Percentiles rank a stretch among this genome's conserved stretches.
These are phyloP conservation scores for Paracorniculantispora psalliotae DNA, from an alignment of 2,329 filamentous ascomycete genomes.

Conservation along the genomic window DNA sequence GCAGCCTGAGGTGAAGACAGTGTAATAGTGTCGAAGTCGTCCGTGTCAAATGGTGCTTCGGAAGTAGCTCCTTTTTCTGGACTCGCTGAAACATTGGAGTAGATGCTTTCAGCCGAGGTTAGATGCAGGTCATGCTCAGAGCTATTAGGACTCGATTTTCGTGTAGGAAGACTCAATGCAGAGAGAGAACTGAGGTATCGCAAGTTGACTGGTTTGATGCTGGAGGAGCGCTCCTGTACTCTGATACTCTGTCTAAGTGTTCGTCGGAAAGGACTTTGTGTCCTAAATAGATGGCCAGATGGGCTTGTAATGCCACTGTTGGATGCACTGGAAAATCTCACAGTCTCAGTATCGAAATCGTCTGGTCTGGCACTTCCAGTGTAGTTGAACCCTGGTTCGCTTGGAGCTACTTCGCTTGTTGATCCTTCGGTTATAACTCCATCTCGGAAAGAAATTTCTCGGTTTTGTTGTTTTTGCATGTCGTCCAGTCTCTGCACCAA, in stretches of 20 bases:
- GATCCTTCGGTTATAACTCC: not conserved
- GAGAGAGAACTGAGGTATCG: constrained; percentile 38
- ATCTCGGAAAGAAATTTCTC: not conserved
- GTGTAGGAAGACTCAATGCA: constrained; percentile 33
- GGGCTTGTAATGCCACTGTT: constrained; percentile 38
- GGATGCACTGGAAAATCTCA: not conserved
- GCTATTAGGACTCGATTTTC: constrained; percentile 34
- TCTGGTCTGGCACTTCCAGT: not conserved
- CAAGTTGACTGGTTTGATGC: constrained; percentile 23
- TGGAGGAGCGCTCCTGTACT: constrained; percentile 15
- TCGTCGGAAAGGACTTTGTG: constrained; percentile 51
- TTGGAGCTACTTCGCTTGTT: not conserved
- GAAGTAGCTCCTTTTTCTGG: constrained; percentile 19
- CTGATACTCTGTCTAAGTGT: constrained; percentile 45
- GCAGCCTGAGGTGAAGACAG: not conserved
- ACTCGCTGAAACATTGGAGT: constrained; percentile 31
- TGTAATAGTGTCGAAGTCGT: not conserved
- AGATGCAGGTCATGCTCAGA: constrained; percentile 35
- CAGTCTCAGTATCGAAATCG: not conserved
- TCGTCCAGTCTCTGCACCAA: constrained; percentile 53
- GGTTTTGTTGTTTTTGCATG: constrained; percentile 23
- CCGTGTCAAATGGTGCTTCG: not conserved
- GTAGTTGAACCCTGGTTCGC: not conserved
- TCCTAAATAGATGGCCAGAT: constrained; percentile 46
- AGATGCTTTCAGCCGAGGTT: constrained; percentile 45